A percentile compares a stretch with the other conserved stretches of the same genome.
Evolutionary conservation across 331 rosid species (phyloP).

Genomic region (Cydonia oblonga): DNA sequence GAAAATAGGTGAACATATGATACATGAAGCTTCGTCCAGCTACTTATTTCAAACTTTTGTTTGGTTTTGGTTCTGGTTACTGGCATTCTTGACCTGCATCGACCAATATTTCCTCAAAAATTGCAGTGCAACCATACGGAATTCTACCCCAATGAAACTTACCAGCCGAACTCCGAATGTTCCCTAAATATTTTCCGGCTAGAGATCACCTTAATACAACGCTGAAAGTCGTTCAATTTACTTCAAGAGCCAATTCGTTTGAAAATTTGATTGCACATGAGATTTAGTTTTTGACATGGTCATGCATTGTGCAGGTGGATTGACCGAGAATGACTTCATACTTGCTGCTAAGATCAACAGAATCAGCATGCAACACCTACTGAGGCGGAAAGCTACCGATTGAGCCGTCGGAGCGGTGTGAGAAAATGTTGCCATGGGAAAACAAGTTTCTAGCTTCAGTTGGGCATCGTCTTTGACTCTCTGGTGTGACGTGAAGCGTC

Average conservation of each 20-base stretch:
- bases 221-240: background rate
- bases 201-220: background rate
- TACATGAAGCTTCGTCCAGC: background rate
- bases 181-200: background rate
- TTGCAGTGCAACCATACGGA: background rate
- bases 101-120: background rate
- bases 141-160: background rate
- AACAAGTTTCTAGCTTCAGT: background rate
- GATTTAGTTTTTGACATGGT: background rate
- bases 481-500: background rate
- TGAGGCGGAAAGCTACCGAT: constrained; percentile 36
- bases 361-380: constrained; percentile 38
- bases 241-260: background rate
- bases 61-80: background rate
- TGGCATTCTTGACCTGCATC: background rate
- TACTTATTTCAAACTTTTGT: background rate
- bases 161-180: background rate
- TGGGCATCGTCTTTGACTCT: background rate
- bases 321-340: constrained; percentile 87
- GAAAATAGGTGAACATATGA: background rate
- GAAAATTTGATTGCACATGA: background rate
- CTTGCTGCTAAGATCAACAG: constrained; percentile 72
- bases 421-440: background rate
- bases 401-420: background rate
- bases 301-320: constrained; percentile 54